Evolutionary conservation across 495 filamentous ascomycete species (phyloP).

Genomic region (Choiromyces venosus): DNA sequence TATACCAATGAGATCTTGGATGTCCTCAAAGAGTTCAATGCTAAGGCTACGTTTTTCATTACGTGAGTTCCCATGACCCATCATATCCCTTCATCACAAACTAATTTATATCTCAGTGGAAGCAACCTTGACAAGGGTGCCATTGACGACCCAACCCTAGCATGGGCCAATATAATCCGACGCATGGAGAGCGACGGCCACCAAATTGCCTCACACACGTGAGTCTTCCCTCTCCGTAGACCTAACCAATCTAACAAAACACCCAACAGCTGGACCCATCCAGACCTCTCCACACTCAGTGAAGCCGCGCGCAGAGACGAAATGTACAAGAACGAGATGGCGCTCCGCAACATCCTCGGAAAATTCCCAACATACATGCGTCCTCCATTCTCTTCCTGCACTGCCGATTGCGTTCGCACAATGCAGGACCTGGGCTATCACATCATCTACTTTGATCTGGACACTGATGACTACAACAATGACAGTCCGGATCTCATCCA

Average conservation of each 20-base stretch:
- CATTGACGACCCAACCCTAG: conserved; percentile 7
- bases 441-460: conserved; percentile 47
- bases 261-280: conserved; percentile 42
- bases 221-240: background rate
- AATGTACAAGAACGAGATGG: conserved; percentile 40
- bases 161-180: conserved; percentile 16
- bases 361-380: conserved; percentile 47
- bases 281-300: conserved; percentile 39
- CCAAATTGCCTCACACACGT: conserved; percentile 41
- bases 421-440: conserved; percentile 45
- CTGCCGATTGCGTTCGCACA: conserved; percentile 32
- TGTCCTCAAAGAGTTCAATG: conserved; percentile 53
- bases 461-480: conserved; percentile 47
- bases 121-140: conserved; percentile 64
- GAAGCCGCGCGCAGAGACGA: conserved; percentile 30
- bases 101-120: conserved; percentile 43
- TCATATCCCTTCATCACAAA: background rate
- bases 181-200: conserved; percentile 39
- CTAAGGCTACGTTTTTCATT: conserved; percentile 70
- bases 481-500: conserved; percentile 29
- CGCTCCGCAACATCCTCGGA: conserved; percentile 42
- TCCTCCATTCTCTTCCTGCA: conserved; percentile 45
- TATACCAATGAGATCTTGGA: conserved; percentile 67
- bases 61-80: conserved; percentile 40
- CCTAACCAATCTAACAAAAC: conserved; percentile 32